Percentiles rank a stretch among this genome's conserved stretches.
Evolutionary conservation across 2,329 filamentous ascomycete species (phyloP).

Genomic region (Fusarium longipes): DNA sequence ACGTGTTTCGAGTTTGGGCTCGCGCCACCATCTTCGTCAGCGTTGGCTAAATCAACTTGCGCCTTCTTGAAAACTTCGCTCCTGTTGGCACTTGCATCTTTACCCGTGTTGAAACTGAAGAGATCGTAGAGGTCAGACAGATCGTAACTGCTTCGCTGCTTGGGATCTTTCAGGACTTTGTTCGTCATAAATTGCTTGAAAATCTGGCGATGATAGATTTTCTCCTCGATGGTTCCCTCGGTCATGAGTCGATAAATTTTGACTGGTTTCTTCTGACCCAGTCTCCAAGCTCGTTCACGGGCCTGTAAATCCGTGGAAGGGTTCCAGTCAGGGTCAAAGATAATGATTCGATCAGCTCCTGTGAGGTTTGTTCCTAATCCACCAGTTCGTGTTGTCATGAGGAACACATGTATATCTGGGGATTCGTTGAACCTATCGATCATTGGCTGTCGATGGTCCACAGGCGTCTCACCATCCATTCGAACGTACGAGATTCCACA

Average conservation of each 20-base stretch:
- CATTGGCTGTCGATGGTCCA: slow-evolving; percentile 87
- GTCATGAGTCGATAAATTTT: slow-evolving; percentile 99
- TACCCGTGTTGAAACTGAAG: slow-evolving; percentile 74
- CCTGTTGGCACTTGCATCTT: slow-evolving; percentile 74
- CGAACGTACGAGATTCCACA: slow-evolving; percentile 80
- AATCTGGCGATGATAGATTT: slow-evolving; percentile 98
- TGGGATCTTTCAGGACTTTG: slow-evolving; percentile 94
- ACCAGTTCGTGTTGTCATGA: slow-evolving; percentile 95
- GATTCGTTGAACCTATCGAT: slow-evolving; percentile 94
- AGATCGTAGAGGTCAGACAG: slow-evolving; percentile 91
- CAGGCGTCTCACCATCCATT: slow-evolving; percentile 93
- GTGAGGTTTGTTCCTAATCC: slow-evolving; percentile 95
- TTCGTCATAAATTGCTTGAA: slow-evolving; percentile 99
- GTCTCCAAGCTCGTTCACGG: slow-evolving; percentile 91
- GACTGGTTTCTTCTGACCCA: slow-evolving; percentile 94
- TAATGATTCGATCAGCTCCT: slow-evolving; percentile 94
- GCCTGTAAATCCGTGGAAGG: slow-evolving; percentile 96
- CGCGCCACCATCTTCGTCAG: slow-evolving; percentile 1
- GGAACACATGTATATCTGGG: slow-evolving; percentile 83
- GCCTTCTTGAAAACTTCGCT: slow-evolving; percentile 89
- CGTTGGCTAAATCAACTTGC: slow-evolving; percentile 65
- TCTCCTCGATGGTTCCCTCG: slow-evolving; percentile 97
- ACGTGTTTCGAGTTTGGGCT: slow-evolving; percentile 18
- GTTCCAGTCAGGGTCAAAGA: slow-evolving; percentile 99
- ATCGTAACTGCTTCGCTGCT: slow-evolving; percentile 91